Percentiles rank a stretch among this genome's conserved stretches.
Conservation (phyloP, 2,329 filamentous ascomycete genomes). For the Triangularia setosa region DNA sequence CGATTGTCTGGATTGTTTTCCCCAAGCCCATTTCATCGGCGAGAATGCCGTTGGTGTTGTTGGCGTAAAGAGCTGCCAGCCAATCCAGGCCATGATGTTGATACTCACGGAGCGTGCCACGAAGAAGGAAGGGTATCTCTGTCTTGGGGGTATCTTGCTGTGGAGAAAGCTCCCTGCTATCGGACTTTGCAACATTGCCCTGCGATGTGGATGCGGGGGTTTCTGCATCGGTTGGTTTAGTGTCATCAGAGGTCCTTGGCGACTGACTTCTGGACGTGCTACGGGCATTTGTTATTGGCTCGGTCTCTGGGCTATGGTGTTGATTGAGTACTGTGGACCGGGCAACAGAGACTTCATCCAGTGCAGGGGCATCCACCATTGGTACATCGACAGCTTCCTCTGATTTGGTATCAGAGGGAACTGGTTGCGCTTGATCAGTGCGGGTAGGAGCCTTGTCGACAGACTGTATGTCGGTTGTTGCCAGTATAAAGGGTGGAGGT, state of each 20-base stretch:
- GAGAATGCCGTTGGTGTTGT: slow-evolving; percentile 90
- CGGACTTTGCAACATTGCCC: slow-evolving; percentile 30
- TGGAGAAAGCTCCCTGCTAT: slow-evolving; percentile 33
- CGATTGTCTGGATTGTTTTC: slow-evolving; percentile 97
- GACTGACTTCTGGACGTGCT: slow-evolving; percentile 46
- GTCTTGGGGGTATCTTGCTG: slow-evolving; percentile 51
- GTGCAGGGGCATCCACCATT: slow-evolving; percentile 26
- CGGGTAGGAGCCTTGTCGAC: not conserved
- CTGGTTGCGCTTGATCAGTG: not conserved
- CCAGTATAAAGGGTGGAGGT: not conserved
- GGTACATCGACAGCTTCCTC: slow-evolving; percentile 18
- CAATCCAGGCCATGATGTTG: slow-evolving; percentile 97
- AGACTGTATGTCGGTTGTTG: not conserved
- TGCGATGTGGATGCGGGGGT: slow-evolving; percentile 38
- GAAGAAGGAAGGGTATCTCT: slow-evolving; percentile 74
- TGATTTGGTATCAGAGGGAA: not conserved
- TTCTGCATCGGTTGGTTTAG: slow-evolving; percentile 48
- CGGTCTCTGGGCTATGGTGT: slow-evolving; percentile 36
- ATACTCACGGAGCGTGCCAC: slow-evolving; percentile 88
- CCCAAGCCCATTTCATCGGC: slow-evolving; percentile 98
- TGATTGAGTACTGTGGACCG: not conserved
- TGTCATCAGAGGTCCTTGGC: slow-evolving; percentile 48
- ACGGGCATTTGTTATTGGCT: slow-evolving; percentile 39
- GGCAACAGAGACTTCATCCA: not conserved
- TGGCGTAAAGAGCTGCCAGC: slow-evolving; percentile 88